Conservation (phyloP, 2,329 filamentous ascomycete species). For the Xylaria digitata region DNA sequence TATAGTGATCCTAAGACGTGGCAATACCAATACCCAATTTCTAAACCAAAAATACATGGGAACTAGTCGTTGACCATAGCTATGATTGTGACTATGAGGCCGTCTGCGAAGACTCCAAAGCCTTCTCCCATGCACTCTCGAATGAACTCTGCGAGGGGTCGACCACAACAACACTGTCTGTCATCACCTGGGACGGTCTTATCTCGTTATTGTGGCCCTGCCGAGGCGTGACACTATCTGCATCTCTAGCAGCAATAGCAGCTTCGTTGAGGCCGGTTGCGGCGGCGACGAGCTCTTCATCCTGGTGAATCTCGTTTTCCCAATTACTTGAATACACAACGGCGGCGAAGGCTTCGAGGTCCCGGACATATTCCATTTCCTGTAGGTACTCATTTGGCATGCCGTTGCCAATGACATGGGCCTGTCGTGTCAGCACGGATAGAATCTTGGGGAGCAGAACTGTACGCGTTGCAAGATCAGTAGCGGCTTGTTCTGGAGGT, state of each 20-base stretch:
- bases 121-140: constrained; percentile 78
- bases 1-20: neutral
- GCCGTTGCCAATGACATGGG: constrained; percentile 86
- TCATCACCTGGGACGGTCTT: constrained; percentile 14
- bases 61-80: constrained; percentile 2
- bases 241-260: constrained; percentile 19
- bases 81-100: constrained; percentile 19
- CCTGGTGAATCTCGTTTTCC: constrained; percentile 71
- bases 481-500: constrained; percentile 7
- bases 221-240: constrained; percentile 16
- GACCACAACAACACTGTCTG: constrained; percentile 57
- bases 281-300: constrained; percentile 50
- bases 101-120: constrained; percentile 53
- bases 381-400: constrained; percentile 76
- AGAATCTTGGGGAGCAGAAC: constrained; percentile 85
- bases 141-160: constrained; percentile 62
- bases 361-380: constrained; percentile 79
- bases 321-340: constrained; percentile 90
- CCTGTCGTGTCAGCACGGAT: constrained; percentile 89
- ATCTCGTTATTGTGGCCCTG: constrained; percentile 36
- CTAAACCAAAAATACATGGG: neutral
- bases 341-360: constrained; percentile 85
- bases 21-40: neutral
- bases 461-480: constrained; percentile 26
- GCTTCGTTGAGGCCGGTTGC: constrained; percentile 31